These are phyloP conservation scores for Teratosphaeria zuluensis DNA, from an alignment of 2,329 filamentous ascomycete species.

Conservation along the genomic window DNA sequence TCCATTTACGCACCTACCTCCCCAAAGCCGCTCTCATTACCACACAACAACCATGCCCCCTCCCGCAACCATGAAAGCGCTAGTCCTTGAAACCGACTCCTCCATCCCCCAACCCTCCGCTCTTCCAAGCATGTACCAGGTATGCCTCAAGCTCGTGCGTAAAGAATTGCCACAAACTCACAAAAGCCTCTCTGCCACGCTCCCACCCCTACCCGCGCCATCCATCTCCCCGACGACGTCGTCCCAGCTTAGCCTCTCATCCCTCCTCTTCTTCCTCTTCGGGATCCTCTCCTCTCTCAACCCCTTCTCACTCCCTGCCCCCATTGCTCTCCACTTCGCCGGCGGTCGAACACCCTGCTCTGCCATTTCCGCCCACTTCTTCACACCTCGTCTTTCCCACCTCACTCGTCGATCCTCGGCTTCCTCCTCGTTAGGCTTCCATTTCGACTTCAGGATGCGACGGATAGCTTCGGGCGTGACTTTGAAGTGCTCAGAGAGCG, in stretches of 20 bases:
- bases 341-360: conserved; percentile 47
- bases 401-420: conserved; percentile 32
- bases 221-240: conserved; percentile 3
- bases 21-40: too few species aligned
- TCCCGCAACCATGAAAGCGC: too few species aligned
- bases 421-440: conserved; percentile 48
- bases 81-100: too few species aligned
- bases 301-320: conserved; percentile 4
- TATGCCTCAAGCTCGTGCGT: too few species aligned
- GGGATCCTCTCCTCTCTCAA: conserved; percentile 6
- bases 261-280: conserved; percentile 3
- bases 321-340: conserved; percentile 39
- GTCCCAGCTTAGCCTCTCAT: conserved; percentile 6
- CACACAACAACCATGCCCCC: too few species aligned
- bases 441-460: conserved; percentile 73
- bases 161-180: not conserved
- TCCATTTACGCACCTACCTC: too few species aligned
- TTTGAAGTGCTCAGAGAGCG: conserved; percentile 69
- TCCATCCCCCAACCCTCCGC: too few species aligned
- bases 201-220: not conserved
- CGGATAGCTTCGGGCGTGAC: conserved; percentile 81
- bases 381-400: conserved; percentile 40
- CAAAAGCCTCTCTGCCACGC: conserved; percentile 2
- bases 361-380: conserved; percentile 39
- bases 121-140: too few species aligned